Evolutionary conservation across 345 rosid genomes (phyloP), one percentile per base, ranked within the genome.

Genomic region (Garcia nutans): DNA sequence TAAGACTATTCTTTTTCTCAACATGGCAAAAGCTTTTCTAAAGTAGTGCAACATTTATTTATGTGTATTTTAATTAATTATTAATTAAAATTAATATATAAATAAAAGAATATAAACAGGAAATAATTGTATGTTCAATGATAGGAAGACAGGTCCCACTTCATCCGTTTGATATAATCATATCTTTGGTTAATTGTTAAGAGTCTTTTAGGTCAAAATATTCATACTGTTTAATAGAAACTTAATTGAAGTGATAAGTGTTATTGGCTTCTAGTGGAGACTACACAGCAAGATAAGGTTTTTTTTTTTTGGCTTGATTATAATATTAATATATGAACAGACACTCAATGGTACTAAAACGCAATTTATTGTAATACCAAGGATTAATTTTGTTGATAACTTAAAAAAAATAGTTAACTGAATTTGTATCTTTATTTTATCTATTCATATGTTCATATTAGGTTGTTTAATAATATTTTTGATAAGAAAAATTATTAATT

Each of bases 141-240:
- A 84, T 49, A 37, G 65, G 73, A 80, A 74, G 80, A 77, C 84
- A 87, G 81, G 68, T 67, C 87, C 90, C 88, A 84, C 85, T 64
- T 72, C 85, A 89, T 90, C 93, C 92, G 93, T 85, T 81, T 75
- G 79, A 82, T 84, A 82, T 77, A 80, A 82, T 82, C 68, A 86
- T 83, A 33, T 49, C 61, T 74, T 82, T 60, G 74, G 75, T 79
- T 47, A 9, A 47, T 47, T 58, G 76, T 80, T 17, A 72, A 28
- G 41, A 6, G 63, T 2, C 65, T 74, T 82, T 77, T 65, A 23
- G 74, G 84, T 85, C 91, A 86, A 83, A 77, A 74, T 71, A 82
- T 82, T 80, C 74, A 66, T 80, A 79, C 79, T 54, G 22, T 60
- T 41, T 31, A 65, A 28, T 28, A 74, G 31, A 31, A 33, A 50